Base-by-base conservation (phyloP, 345 rosid genomes). In the Rhodomyrtus tomentosa region DNA sequence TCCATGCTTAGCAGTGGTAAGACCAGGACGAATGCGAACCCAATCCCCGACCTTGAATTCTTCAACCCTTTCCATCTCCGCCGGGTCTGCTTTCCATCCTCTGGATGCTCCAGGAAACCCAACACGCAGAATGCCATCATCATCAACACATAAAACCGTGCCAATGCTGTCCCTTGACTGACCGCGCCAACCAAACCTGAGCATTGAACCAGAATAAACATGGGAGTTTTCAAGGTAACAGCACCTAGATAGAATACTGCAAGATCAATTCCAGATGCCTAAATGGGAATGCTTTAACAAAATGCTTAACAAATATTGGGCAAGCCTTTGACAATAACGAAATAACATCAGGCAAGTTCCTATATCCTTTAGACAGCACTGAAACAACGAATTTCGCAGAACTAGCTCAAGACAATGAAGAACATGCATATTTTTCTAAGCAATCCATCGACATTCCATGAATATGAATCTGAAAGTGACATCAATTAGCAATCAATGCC, bases 61-160 rank as follows among this genome's bases (percentile, higher is more conserved):
- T 91, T 97, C 99, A 88, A 97, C 98, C 82, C 99, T 94, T 89
- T 97, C 98, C 98, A 97, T 95, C 89, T 97, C 99, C 5, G 98
- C 96, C 86, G 99, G 99, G 89, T 97, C 99, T 87, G 99, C 99
- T 91, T 97, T 96, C 99, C 99, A 97, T 85, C 99, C 99, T 86
- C 98, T 90, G 84, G 99, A 97, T 87, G 99, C 99, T 91, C 99
- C 99, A 82, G 96, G 98, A 92, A 95, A 97, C 82, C 99, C 99
- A 90, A 97, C 98, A 81, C 99, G 96, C 87, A 97, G 87, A 87
- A 97, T 95, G n/a, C 99, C 99, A 89, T 97, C 99, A 84, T 97
- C 99, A 87, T 95, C 99, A 86, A 97, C 98, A 85, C 98, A 95
- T 84, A 97, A 85, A 84, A 97, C 99, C 85, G 99, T 97, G 84